Evolutionary conservation across 179 eudicot genomes (phyloP), one percentile per base, ranked within the genome.

Genomic region (Beta corolliflora): DNA sequence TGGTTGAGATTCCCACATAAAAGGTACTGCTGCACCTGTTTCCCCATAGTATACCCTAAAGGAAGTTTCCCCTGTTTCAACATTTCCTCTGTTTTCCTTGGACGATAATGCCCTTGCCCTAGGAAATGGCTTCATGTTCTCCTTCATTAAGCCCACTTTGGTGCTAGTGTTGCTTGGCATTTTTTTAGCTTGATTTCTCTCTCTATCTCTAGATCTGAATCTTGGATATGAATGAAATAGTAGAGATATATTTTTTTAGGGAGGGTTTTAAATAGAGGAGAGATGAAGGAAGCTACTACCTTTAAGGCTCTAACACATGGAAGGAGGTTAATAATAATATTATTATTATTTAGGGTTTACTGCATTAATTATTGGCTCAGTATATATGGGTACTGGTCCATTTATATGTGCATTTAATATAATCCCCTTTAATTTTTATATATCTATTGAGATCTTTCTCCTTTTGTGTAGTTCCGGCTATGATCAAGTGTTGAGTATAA

Each of bases 11-110:
- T 84, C 87, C 87, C 87, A 84, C 48, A 81, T 52, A 67, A 84
- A 84, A 72, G 95, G 95, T 64, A 92, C 88, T 10, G 92, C 77
- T 74, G 89, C 86, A 31, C 91, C 84, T 5, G 71, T 88, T 36
- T 83, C 87, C 0, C 92, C 94, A 73, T 91, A 89, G 78, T 91
- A 91, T 3, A 90, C 92, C 72, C 93, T 89, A 63, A 92, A 92
- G 7, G 95, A 92, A n/a, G 89, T 54, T 31, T 85, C 88, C 29
- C 84, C 84, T 45, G 23, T 31, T 58, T 60, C 83, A 1, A 52
- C 10, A 77, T 23, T 61, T 59, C 5, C 23, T 5, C 18, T 77
- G 7, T 80, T 80, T 64, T 80, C 81, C 9, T 72, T 81, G 53
- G 86, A 84, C 81, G 71, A 72, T 55, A 80, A 71, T 81, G 46